Conservation (phyloP, 1,284 basidiomycete genomes). For the Microbotryum scabiosae region DNA sequence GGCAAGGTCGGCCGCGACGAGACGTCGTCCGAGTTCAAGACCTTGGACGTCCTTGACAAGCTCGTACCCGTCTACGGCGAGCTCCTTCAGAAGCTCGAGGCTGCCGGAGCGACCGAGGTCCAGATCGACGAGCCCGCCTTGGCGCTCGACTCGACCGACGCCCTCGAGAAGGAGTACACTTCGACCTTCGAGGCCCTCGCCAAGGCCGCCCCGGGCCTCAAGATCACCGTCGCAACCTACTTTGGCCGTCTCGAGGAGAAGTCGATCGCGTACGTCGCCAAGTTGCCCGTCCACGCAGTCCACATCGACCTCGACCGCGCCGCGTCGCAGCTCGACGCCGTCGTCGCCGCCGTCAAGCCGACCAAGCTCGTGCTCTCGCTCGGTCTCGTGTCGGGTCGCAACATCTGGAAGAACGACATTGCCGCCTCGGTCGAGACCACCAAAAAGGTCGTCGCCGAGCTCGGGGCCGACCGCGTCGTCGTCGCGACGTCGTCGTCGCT, state of each 20-base stretch:
- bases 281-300: conserved; percentile 87
- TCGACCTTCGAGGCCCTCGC: conserved; percentile 73
- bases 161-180: conserved; percentile 72
- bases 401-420: conserved; percentile 99
- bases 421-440: conserved; percentile 69
- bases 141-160: conserved; percentile 76
- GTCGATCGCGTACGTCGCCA: conserved; percentile 68
- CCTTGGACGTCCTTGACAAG: conserved; percentile 80
- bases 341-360: conserved; percentile 72
- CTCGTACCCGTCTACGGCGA: conserved; percentile 88
- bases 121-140: conserved; percentile 98
- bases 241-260: conserved; percentile 95
- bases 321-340: conserved; percentile 76
- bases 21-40: conserved; percentile 67
- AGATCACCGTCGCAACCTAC: conserved; percentile 77
- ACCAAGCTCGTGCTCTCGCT: conserved; percentile 80
- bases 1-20: conserved; percentile 88
- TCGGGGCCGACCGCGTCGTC: conserved; percentile 73
- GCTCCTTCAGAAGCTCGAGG: conserved; percentile 82
- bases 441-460: conserved; percentile 72
- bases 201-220: conserved; percentile 62
- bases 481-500: conserved; percentile 95
- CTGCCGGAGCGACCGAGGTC: conserved; percentile 85
- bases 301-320: conserved; percentile 92
- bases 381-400: conserved; percentile 94